Percentiles rank a stretch among this genome's conserved stretches.
These are phyloP conservation scores for Hypoxylon intermedium DNA, from an alignment of 495 filamentous ascomycete species.

Conservation along the genomic window DNA sequence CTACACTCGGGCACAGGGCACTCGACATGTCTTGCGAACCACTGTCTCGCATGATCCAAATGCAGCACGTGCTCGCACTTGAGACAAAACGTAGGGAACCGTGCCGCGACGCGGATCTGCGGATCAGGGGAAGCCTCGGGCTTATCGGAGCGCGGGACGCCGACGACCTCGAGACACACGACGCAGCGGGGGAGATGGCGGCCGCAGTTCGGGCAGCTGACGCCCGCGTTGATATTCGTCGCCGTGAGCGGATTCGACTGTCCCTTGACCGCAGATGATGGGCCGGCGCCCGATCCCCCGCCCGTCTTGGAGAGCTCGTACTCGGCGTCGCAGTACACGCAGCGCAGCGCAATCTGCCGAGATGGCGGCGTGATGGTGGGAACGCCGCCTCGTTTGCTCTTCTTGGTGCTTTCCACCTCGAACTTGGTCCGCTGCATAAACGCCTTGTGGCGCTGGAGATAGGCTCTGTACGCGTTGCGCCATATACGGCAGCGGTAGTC, in stretches of 20 bases:
- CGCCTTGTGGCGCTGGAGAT: conserved; percentile 71
- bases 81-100: conserved; percentile 80
- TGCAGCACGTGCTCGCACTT: conserved; percentile 91
- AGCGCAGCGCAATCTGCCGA: conserved; percentile 81
- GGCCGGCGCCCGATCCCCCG: conserved; percentile 28
- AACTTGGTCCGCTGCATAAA: conserved; percentile 65
- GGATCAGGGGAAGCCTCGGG: conserved; percentile 62
- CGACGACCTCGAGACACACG: conserved; percentile 85
- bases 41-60: conserved; percentile 83
- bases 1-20: conserved; percentile 90
- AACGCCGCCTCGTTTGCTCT: conserved; percentile 66
- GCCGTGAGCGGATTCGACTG: conserved; percentile 51
- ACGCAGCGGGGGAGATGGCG: conserved; percentile 88
- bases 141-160: conserved; percentile 73
- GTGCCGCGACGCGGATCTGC: conserved; percentile 53
- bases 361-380: conserved; percentile 69
- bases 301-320: conserved; percentile 48
- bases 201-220: conserved; percentile 84
- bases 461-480: conserved; percentile 80
- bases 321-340: conserved; percentile 78
- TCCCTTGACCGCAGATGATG: conserved; percentile 16
- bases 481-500: conserved; percentile 78
- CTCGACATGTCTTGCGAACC: conserved; percentile 81
- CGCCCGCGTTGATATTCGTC: conserved; percentile 58
- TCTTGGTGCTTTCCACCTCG: conserved; percentile 66